These are phyloP conservation scores for Ustilago hordei DNA, from an alignment of 1,284 basidiomycete species.

Conservation along the genomic window DNA sequence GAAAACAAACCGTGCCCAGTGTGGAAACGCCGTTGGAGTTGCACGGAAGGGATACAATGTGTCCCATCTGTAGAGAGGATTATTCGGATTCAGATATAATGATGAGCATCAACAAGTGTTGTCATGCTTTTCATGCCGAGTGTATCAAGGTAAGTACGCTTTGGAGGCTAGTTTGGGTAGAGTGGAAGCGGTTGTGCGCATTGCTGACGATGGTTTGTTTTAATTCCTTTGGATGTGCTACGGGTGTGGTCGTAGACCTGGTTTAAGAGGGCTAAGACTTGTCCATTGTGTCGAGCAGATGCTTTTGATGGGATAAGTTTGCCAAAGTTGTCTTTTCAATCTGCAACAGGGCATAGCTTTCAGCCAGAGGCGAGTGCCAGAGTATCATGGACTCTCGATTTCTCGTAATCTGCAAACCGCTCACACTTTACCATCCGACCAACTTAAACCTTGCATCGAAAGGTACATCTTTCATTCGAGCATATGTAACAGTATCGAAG, in stretches of 20 bases:
- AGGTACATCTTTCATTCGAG: too few species aligned
- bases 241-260: constrained; percentile 21
- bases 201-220: background rate
- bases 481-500: background rate
- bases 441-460: too few species aligned
- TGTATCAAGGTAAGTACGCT: constrained; percentile 36
- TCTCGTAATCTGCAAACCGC: background rate
- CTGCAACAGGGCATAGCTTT: background rate
- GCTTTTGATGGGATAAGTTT: constrained; percentile 35
- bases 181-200: background rate
- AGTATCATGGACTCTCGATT: constrained; percentile 19
- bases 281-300: constrained; percentile 43
- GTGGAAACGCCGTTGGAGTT: background rate
- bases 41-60: constrained; percentile 31
- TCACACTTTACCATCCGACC: background rate
- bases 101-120: constrained; percentile 43
- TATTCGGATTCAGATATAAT: constrained; percentile 41
- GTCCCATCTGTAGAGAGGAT: constrained; percentile 49
- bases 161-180: too few species aligned
- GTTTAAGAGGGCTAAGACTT: constrained; percentile 49
- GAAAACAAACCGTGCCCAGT: constrained; percentile 1
- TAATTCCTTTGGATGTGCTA: background rate
- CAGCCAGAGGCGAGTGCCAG: background rate
- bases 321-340: constrained; percentile 25
- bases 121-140: constrained; percentile 47